phyloP scores from a whole-genome alignment of 2,329 filamentous ascomycete species.

The Endocalyx cinctus region DNA sequence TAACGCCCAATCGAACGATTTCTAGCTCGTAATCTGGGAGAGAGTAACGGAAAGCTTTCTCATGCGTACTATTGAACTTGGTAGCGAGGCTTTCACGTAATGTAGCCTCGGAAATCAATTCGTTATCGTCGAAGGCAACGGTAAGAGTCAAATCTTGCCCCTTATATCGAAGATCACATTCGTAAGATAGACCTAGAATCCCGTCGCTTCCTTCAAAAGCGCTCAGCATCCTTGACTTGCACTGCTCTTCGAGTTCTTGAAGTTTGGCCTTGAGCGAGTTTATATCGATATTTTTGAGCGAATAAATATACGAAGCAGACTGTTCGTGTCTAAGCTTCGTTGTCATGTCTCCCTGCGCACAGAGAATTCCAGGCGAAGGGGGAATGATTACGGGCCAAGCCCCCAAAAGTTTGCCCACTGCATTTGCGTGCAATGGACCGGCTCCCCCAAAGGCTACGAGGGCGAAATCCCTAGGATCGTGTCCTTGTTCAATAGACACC shows the following conservation, averaged over 20 bases:
- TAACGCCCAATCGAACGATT: slow-evolving; percentile 41
- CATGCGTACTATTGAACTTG: slow-evolving; percentile 26
- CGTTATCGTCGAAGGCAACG: slow-evolving; percentile 27
- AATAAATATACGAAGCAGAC: slow-evolving; percentile 40
- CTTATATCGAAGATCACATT: slow-evolving; percentile 43
- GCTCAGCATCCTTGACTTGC: slow-evolving; percentile 32
- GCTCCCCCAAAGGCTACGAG: slow-evolving; percentile 47
- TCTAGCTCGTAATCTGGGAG: slow-evolving; percentile 39
- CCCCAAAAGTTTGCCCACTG: slow-evolving; percentile 42
- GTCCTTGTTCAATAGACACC: slow-evolving; percentile 47
- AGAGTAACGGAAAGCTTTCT: slow-evolving; percentile 41
- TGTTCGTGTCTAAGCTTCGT: slow-evolving; percentile 44
- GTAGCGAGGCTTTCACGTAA: slow-evolving; percentile 1
- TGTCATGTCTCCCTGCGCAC: slow-evolving; percentile 44
- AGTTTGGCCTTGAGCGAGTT: slow-evolving; percentile 29
- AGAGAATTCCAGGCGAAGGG: slow-evolving; percentile 43
- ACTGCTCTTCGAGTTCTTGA: slow-evolving; percentile 29
- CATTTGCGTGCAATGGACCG: slow-evolving; percentile 46
- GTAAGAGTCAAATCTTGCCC: slow-evolving; percentile 38
- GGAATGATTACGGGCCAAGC: slow-evolving; percentile 50
- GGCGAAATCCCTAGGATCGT: slow-evolving; percentile 45
- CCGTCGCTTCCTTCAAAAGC: slow-evolving; percentile 28
- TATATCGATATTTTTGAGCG: slow-evolving; percentile 30
- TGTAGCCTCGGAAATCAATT: slow-evolving; percentile 19
- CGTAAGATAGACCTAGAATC: slow-evolving; percentile 32